These are phyloP conservation scores for Claviceps fusiformis DNA, from an alignment of 2,329 filamentous ascomycete species.

Conservation along the genomic window DNA sequence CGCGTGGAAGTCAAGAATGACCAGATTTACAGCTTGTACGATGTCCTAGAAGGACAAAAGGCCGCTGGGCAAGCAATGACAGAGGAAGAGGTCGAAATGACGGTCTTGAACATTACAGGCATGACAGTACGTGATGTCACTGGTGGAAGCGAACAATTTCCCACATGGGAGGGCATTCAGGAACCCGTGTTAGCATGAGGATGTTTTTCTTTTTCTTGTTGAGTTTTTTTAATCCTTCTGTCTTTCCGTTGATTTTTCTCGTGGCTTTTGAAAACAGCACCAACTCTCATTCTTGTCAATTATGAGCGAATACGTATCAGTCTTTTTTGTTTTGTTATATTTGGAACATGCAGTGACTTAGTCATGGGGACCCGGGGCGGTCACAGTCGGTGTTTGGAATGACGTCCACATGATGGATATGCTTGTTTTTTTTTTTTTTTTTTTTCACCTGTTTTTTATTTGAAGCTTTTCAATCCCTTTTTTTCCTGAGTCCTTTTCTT, in stretches of 20 bases:
- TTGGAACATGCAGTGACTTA: neutral
- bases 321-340: neutral
- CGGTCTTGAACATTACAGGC: slow-evolving; percentile 41
- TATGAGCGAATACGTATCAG: neutral
- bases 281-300: neutral
- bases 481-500: neutral
- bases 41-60: slow-evolving; percentile 72
- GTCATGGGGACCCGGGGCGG: neutral
- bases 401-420: neutral
- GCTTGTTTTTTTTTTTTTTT: neutral
- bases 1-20: slow-evolving; percentile 61
- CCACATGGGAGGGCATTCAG: slow-evolving; percentile 27
- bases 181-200: slow-evolving; percentile 11
- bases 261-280: neutral
- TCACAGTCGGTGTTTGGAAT: slow-evolving; percentile 2
- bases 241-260: neutral
- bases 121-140: slow-evolving; percentile 29
- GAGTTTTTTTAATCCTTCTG: too few species aligned
- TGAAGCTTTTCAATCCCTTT: neutral
- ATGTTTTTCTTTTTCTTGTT: neutral
- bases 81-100: slow-evolving; percentile 50
- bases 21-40: slow-evolving; percentile 71
- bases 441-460: neutral
- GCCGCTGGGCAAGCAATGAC: slow-evolving; percentile 48
- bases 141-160: slow-evolving; percentile 21